phyloP scores from a whole-genome alignment of 2,329 filamentous ascomycete species.

The Neoascochyta sp. region DNA sequence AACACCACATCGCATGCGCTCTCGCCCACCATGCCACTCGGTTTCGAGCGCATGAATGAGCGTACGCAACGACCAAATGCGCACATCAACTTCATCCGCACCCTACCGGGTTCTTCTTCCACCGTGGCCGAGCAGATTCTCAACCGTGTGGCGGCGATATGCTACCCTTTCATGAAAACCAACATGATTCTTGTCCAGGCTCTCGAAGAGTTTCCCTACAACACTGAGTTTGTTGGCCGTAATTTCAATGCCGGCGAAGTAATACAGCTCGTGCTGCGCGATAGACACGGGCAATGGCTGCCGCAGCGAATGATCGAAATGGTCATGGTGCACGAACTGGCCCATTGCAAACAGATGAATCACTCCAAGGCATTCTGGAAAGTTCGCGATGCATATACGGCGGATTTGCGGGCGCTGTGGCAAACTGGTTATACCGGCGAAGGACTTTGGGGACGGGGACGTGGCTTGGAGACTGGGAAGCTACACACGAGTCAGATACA shows the following conservation, averaged over 20 bases:
- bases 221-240: slow-evolving; percentile 77
- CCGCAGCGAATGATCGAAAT: slow-evolving; percentile 83
- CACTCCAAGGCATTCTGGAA: slow-evolving; percentile 78
- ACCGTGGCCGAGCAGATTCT: slow-evolving; percentile 34
- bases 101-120: slow-evolving; percentile 56
- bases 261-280: slow-evolving; percentile 76
- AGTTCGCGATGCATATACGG: slow-evolving; percentile 69
- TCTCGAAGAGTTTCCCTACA: slow-evolving; percentile 78
- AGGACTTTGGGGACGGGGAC: slow-evolving; percentile 75
- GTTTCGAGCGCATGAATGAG: slow-evolving; percentile 75
- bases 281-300: slow-evolving; percentile 64
- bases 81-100: slow-evolving; percentile 81
- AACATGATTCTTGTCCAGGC: slow-evolving; percentile 47
- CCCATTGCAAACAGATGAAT: slow-evolving; percentile 90
- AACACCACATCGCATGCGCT: neutral
- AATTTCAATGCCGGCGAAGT: slow-evolving; percentile 91
- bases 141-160: slow-evolving; percentile 59
- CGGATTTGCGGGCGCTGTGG: slow-evolving; percentile 70
- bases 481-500: slow-evolving; percentile 23
- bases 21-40: slow-evolving; percentile 61
- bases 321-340: slow-evolving; percentile 93
- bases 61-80: slow-evolving; percentile 70
- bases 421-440: slow-evolving; percentile 69
- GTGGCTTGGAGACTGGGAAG: slow-evolving; percentile 52
- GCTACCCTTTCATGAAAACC: slow-evolving; percentile 57